Evolutionary conservation across 345 rosid species (phyloP).

Genomic region (Pistacia atlantica): DNA sequence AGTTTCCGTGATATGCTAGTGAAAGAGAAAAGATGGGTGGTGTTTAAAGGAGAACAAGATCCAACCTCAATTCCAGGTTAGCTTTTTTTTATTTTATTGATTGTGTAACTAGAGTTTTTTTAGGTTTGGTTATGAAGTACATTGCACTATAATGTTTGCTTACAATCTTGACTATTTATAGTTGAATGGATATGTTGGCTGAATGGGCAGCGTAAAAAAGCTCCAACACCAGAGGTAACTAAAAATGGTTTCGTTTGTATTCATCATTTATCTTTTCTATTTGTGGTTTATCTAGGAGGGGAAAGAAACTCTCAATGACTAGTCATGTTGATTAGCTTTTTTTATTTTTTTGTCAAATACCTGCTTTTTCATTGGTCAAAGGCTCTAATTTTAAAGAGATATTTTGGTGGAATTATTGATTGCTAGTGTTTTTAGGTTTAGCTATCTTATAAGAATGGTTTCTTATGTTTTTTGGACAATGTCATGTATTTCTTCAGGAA

Average conservation of each 20-base stretch:
- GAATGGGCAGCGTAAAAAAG: constrained; percentile 86
- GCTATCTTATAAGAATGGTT: background rate
- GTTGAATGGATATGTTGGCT: constrained; percentile 99
- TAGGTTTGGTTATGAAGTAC: background rate
- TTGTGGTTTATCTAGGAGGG: background rate
- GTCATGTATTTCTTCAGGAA: constrained; percentile 50
- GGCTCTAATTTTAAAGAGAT: background rate
- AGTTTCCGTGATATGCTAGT: constrained; percentile 42
- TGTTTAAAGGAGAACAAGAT: constrained; percentile 80
- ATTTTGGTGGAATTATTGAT: background rate
- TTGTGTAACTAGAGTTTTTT: background rate
- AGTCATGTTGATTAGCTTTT: background rate
- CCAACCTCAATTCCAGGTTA: constrained; percentile 89
- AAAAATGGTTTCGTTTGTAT: background rate
- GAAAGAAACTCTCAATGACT: background rate
- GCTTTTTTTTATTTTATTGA: background rate
- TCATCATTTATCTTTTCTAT: background rate
- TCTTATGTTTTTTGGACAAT: constrained; percentile 12
- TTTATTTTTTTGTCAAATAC: background rate
- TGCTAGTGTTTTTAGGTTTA: background rate
- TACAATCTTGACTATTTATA: constrained; percentile 36
- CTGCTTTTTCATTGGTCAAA: background rate
- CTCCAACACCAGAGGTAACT: constrained; percentile 84
- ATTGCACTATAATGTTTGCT: constrained; percentile 8
- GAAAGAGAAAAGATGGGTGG: constrained; percentile 97